Evolutionary conservation across 2,329 filamentous ascomycete genomes (phyloP).

Genomic region (Fusarium sororula): DNA sequence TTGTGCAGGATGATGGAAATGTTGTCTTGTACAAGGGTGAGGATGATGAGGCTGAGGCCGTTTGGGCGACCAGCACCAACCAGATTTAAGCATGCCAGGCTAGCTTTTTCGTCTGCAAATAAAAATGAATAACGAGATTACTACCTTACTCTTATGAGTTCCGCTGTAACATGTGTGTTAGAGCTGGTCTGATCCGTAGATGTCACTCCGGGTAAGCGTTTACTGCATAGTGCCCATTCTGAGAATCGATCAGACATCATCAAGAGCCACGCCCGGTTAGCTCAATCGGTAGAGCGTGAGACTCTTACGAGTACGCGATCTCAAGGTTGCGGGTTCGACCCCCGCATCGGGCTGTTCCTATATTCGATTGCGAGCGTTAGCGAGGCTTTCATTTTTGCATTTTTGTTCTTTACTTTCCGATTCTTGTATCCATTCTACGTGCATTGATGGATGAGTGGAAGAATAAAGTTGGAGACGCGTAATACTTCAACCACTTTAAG

Average conservation of each 20-base stretch:
- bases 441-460: rapidly evolving
- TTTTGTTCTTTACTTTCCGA: no score
- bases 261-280: conserved; percentile 47
- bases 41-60: conserved; percentile 37
- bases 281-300: conserved; percentile 69
- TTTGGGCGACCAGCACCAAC: conserved; percentile 44
- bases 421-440: background rate
- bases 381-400: background rate
- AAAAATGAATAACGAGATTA: rapidly evolving
- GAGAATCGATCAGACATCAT: rapidly evolving
- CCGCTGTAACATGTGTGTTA: rapidly evolving
- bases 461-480: background rate
- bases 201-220: rapidly evolving
- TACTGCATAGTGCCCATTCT: rapidly evolving
- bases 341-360: conserved; percentile 55
- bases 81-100: background rate
- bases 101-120: rapidly evolving
- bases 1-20: conserved; percentile 47
- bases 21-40: conserved; percentile 44
- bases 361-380: conserved; percentile 29
- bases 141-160: no score
- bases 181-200: background rate
- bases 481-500: background rate
- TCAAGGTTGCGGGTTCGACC: conserved; percentile 67
- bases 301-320: conserved; percentile 64